Base-by-base conservation (phyloP, 257 asterid genomes). In the Thymus quinquecostatus region DNA sequence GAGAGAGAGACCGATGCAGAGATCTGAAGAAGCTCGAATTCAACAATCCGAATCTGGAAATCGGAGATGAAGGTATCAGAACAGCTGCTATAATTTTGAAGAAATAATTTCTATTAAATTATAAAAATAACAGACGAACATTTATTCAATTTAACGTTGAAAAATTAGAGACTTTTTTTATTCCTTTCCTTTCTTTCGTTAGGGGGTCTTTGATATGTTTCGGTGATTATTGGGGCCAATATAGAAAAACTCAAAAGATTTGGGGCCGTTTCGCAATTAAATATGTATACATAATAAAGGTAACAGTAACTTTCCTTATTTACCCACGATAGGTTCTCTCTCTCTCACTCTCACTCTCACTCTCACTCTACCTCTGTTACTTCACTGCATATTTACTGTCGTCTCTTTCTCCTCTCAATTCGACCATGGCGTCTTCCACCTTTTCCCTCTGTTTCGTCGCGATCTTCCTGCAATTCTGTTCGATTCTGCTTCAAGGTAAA, bases 401-500 rank as follows among this genome's bases (percentile, higher is more conserved):
- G 60, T 40, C 21, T 59, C 30, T 27, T 14, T 56, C 69, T 45
- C 59, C 61, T 57, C 55, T 48, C 61, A 34, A 11, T 49, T 73
- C 68, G 32, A 10, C 69, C 12, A 79, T 77, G 86, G 81, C 78
- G 68, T 55, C 50, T 21, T 29, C 34, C 33, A 72, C 33, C 29
- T 64, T 70, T 71, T 74, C 69, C 14, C 69, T 38, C 53, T 81
- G 1, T 5, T 56, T 44, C 66, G 66, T 41, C 59, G 32, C 55
- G 11, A 36, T 73, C 76, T 50, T 70, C 72, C 33, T 77, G 68
- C 57, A 73, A 62, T 60, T 56, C 54, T 71, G 71, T 47, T 77
- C 69, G 32, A 64, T 50, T 61, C 71, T 60, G 8, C 13, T 64
- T 64, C 83, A 68, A 72, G 94, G 92, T 87, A 80, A 71, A 33